phyloP scores from a whole-genome alignment of 2,329 filamentous ascomycete species.

The Hypomyces rosellus region DNA sequence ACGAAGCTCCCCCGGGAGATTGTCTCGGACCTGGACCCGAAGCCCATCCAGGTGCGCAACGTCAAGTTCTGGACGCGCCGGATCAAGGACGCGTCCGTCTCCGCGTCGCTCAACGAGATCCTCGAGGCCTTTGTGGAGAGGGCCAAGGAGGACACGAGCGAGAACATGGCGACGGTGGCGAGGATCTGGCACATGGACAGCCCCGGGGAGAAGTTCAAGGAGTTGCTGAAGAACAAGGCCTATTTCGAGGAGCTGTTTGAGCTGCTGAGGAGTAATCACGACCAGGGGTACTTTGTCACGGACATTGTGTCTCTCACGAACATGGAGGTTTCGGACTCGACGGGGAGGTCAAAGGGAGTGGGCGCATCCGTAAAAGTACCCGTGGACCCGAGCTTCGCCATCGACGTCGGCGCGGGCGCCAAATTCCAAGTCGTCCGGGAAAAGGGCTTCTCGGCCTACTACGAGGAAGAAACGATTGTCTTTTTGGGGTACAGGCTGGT shows the following conservation, averaged over 20 bases:
- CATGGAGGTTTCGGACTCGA: slow-evolving; percentile 17
- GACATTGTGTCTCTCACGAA: slow-evolving; percentile 23
- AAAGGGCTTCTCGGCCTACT: slow-evolving; percentile 17
- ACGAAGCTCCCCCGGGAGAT: slow-evolving; percentile 18
- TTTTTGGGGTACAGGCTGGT: slow-evolving; percentile 23
- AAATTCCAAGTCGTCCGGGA: slow-evolving; percentile 17
- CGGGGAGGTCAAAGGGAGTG: slow-evolving; percentile 7
- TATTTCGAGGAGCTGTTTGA: slow-evolving; percentile 24
- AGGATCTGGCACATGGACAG: slow-evolving; percentile 26
- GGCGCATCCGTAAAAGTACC: slow-evolving; percentile 16
- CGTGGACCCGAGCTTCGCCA: slow-evolving; percentile 15
- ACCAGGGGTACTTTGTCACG: slow-evolving; percentile 23
- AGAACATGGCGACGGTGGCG: slow-evolving; percentile 21
- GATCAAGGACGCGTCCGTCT: slow-evolving; percentile 19
- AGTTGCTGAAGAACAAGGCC: slow-evolving; percentile 19
- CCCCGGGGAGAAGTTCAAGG: slow-evolving; percentile 24
- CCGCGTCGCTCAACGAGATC: slow-evolving; percentile 21
- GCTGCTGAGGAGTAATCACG: slow-evolving; percentile 18
- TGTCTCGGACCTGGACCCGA: slow-evolving; percentile 21
- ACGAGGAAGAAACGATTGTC: slow-evolving; percentile 24
- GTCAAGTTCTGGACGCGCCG: slow-evolving; percentile 22
- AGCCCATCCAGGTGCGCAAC: slow-evolving; percentile 22
- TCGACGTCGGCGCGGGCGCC: slow-evolving; percentile 16
- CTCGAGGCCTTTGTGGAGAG: slow-evolving; percentile 21
- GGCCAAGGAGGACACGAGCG: slow-evolving; percentile 15